phyloP scores from a whole-genome alignment of 1,139 yeast species.

The Saccharomyces hybrid region DNA sequence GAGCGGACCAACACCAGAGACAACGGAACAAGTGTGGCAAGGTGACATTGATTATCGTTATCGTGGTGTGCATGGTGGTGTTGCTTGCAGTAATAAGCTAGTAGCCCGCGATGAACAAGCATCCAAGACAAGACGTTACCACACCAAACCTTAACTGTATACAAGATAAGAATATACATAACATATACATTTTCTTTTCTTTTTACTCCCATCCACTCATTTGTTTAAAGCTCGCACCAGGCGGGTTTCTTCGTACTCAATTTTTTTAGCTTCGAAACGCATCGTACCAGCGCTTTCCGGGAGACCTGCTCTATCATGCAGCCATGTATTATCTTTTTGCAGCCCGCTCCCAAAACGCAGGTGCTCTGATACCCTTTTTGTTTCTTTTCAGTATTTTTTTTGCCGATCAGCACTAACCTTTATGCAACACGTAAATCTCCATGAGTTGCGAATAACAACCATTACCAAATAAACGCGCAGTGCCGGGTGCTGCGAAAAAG shows the following conservation, averaged over 20 bases:
- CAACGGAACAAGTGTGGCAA: conserved; percentile 68
- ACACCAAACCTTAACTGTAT: not conserved
- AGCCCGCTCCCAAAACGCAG: not conserved
- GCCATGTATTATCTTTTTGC: not conserved
- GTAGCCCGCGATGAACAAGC: not conserved
- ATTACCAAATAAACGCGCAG: not conserved
- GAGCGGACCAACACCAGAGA: conserved; percentile 71
- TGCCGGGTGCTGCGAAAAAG: not conserved
- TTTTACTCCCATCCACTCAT: not conserved
- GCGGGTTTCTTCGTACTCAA: not conserved
- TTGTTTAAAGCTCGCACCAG: not conserved
- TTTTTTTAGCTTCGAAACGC: not conserved
- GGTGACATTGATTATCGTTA: conserved; percentile 40
- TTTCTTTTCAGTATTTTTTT: not conserved
- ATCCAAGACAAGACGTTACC: not conserved
- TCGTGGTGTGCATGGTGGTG: conserved; percentile 34
- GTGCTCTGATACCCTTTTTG: not conserved
- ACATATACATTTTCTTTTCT: not conserved
- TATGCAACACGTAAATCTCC: not conserved
- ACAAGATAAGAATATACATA: not conserved
- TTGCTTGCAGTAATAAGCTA: conserved; percentile 37
- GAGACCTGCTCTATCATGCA: not conserved
- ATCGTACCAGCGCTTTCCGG: not conserved
- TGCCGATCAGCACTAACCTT: not conserved
- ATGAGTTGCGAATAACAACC: not conserved